phyloP scores from a whole-genome alignment of 441 rosid species.

The Isatis lusitanica region DNA sequence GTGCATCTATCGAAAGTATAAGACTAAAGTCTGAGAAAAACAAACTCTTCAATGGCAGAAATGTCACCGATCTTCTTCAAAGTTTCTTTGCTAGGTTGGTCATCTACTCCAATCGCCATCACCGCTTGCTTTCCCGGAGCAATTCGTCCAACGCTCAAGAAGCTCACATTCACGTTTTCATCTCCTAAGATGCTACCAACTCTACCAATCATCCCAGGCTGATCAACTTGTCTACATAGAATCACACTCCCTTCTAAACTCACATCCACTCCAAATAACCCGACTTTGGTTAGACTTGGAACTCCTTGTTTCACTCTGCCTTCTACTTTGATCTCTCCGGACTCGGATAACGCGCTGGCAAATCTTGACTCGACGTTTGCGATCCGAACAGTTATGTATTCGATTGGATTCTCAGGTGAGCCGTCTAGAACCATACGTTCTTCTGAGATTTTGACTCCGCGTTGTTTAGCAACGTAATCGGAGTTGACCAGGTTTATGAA shows the following conservation, averaged over 20 bases:
- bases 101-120: conserved; percentile 72
- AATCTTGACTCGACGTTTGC: conserved; percentile 63
- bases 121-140: conserved; percentile 51
- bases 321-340: conserved; percentile 45
- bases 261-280: conserved; percentile 61
- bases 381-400: conserved; percentile 53
- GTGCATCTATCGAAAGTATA: conserved; percentile 27
- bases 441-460: conserved; percentile 54
- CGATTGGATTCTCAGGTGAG: conserved; percentile 54
- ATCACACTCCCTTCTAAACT: conserved; percentile 70
- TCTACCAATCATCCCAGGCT: conserved; percentile 62
- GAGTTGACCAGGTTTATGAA: conserved; percentile 66
- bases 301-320: conserved; percentile 63
- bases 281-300: conserved; percentile 55
- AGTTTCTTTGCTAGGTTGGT: conserved; percentile 54
- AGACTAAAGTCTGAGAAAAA: conserved; percentile 49
- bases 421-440: conserved; percentile 54
- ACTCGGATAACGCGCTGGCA: conserved; percentile 54
- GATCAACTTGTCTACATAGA: conserved; percentile 62
- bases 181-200: conserved; percentile 58
- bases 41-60: conserved; percentile 58
- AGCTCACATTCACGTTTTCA: conserved; percentile 58
- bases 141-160: conserved; percentile 56
- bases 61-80: conserved; percentile 50
- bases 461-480: conserved; percentile 62